Base-by-base conservation (phyloP, 164 flowering plant species). In the Umbilicus rupestris region DNA sequence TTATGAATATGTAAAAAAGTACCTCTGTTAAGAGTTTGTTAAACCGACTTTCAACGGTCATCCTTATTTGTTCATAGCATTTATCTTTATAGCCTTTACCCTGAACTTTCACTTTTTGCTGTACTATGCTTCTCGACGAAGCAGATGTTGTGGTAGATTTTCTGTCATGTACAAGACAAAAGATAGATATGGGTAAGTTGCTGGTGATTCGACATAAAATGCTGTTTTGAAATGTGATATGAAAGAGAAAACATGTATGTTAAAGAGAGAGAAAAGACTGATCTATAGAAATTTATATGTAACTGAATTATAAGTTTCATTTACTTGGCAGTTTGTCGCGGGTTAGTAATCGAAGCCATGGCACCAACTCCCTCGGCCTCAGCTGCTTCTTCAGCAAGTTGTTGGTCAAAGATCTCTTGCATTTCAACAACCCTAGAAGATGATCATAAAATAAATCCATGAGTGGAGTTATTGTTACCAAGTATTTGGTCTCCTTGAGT, bases 41-140 rank as follows among this genome's bases (percentile, higher is more conserved):
- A 68, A 95, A 95, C 55, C 97, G 81, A 26, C 45, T 79, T 75
- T 95, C 99, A 76, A 95, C 99, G 33, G 99, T 75, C 73, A 82
- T 85, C 67, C 87, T 76, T 70, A 95, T 90, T 72, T 90, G 88
- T 73, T 88, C 97, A 80, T 92, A 95, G 78, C 97, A 95, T 77
- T 95, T 95, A 70, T 95, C 99, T 75, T 92, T 95, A 67, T 89
- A 95, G 68, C 90, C 89, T 80, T 95, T 95, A 12, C 99, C 97
- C 72, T 86, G 97, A 71, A 73, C 78, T 82, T 87, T 95, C 72
- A 80, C 63, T 76, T 89, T 91, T 67, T 88, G 89, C 58, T 85
- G 88, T 6, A 78, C 68, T 28, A 81, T 73, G 70, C 83, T 85
- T 73, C 77, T 88, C 10, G 87, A 79, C 73, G 97, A 85, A 68